phyloP scores from a whole-genome alignment of 2,329 filamentous ascomycete genomes.

The Blastomyces silverae region DNA sequence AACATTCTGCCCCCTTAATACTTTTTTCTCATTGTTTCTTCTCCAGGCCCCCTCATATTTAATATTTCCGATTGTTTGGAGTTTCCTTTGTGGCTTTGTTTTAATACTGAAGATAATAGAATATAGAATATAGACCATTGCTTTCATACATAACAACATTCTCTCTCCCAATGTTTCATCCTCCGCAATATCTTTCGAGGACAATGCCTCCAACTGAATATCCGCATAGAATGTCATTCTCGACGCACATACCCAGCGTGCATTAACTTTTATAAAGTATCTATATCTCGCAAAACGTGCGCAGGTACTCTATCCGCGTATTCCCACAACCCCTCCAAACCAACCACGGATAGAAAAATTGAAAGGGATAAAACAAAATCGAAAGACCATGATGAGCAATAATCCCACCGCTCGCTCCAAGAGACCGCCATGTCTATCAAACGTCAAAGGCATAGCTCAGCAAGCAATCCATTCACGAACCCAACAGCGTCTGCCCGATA shows the following conservation, averaged over 20 bases:
- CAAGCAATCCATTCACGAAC: slow-evolving; percentile 13
- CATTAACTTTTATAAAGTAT: neutral
- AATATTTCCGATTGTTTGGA: neutral
- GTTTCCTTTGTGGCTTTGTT: neutral
- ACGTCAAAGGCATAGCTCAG: neutral
- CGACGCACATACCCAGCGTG: neutral
- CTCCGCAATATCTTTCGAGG: neutral
- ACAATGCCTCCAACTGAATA: neutral
- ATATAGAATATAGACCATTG: slow-evolving; percentile 11
- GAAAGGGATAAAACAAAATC: neutral
- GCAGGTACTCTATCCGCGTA: neutral
- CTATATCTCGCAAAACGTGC: neutral
- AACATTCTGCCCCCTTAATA: neutral
- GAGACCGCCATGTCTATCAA: neutral
- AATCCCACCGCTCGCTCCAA: neutral
- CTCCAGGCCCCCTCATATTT: neutral
- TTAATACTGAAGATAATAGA: neutral
- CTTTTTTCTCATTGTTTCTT: neutral
- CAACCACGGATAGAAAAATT: neutral
- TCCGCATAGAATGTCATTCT: neutral
- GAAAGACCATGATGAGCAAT: neutral
- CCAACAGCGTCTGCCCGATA: slow-evolving; percentile 9
- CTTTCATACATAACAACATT: slow-evolving; percentile 4
- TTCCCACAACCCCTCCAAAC: neutral
- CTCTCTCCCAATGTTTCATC: too few relatives aligned